Percentiles rank a stretch among this genome's conserved stretches.
phyloP scores from a whole-genome alignment of 1,284 basidiomycete species.

The Polyporus tsugae region DNA sequence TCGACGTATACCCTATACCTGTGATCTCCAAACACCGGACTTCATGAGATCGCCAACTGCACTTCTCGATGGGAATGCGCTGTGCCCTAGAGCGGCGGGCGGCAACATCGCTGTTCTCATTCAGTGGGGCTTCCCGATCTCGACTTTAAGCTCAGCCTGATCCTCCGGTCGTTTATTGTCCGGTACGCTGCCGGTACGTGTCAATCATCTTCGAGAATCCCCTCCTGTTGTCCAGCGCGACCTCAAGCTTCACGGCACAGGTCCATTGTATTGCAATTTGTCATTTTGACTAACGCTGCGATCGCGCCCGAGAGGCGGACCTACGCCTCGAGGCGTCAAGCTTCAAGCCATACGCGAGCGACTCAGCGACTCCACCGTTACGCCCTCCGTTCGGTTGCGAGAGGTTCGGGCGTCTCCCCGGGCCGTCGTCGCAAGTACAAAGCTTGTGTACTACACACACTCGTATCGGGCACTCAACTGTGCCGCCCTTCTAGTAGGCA shows the following conservation, averaged over 20 bases:
- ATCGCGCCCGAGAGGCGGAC: background rate
- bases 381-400: background rate
- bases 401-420: background rate
- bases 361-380: background rate
- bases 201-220: background rate
- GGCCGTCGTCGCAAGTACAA: background rate
- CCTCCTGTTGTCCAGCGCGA: background rate
- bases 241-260: background rate
- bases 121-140: background rate
- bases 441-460: background rate
- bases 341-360: background rate
- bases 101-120: background rate
- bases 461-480: background rate
- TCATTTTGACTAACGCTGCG: conserved; percentile 8
- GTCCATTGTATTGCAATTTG: conserved; percentile 6
- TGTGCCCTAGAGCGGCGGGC: background rate
- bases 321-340: background rate
- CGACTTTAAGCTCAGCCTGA: conserved; percentile 1
- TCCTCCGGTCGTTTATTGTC: background rate
- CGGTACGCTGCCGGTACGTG: background rate
- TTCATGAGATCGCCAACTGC: background rate
- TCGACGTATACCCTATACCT: too few relatives aligned
- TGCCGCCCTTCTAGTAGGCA: background rate
- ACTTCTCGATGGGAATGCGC: background rate
- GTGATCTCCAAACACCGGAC: background rate